phyloP scores from a whole-genome alignment of 345 rosid species.

The Dipteronia sinensis region DNA sequence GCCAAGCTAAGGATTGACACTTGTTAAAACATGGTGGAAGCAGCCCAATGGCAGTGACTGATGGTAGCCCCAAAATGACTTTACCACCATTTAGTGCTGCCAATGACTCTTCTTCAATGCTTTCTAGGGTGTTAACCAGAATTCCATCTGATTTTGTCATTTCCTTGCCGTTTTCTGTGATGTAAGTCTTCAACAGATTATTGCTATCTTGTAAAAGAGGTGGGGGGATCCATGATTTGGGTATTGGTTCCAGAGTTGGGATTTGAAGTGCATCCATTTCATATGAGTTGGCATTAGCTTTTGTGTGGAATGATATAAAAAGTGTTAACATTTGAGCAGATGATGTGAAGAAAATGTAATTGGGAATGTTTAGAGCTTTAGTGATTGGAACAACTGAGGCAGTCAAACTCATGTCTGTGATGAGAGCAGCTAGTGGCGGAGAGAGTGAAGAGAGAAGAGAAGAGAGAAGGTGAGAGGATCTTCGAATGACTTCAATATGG shows the following conservation, averaged over 20 bases:
- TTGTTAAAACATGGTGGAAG: slow-evolving; percentile 20
- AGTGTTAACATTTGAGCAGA: slow-evolving; percentile 45
- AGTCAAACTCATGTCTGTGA: slow-evolving; percentile 43
- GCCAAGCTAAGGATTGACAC: slow-evolving; percentile 19
- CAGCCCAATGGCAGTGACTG: slow-evolving; percentile 23
- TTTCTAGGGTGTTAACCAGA: slow-evolving; percentile 26
- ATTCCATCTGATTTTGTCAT: slow-evolving; percentile 26
- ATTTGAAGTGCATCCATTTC: slow-evolving; percentile 13
- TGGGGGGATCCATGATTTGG: slow-evolving; percentile 33
- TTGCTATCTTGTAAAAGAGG: slow-evolving; percentile 14
- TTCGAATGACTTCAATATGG: slow-evolving; percentile 27
- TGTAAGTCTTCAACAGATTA: slow-evolving; percentile 6
- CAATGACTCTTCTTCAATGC: slow-evolving; percentile 23
- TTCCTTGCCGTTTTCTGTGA: slow-evolving; percentile 26
- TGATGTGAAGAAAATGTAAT: slow-evolving; percentile 43
- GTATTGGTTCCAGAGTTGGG: slow-evolving; percentile 23
- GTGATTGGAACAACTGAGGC: slow-evolving; percentile 33
- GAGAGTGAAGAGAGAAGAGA: slow-evolving; percentile 31
- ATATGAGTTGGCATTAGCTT: slow-evolving; percentile 4
- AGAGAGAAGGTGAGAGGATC: slow-evolving; percentile 33
- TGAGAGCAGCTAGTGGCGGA: slow-evolving; percentile 33
- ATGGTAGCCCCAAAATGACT: slow-evolving; percentile 22
- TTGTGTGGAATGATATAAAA: slow-evolving; percentile 27
- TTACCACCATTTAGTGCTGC: slow-evolving; percentile 20
- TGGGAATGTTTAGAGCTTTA: slow-evolving; percentile 32